Percentiles rank a stretch among this genome's conserved stretches.
phyloP scores from a whole-genome alignment of 2,329 filamentous ascomycete genomes.

The Aspergillus aculeatinus region DNA sequence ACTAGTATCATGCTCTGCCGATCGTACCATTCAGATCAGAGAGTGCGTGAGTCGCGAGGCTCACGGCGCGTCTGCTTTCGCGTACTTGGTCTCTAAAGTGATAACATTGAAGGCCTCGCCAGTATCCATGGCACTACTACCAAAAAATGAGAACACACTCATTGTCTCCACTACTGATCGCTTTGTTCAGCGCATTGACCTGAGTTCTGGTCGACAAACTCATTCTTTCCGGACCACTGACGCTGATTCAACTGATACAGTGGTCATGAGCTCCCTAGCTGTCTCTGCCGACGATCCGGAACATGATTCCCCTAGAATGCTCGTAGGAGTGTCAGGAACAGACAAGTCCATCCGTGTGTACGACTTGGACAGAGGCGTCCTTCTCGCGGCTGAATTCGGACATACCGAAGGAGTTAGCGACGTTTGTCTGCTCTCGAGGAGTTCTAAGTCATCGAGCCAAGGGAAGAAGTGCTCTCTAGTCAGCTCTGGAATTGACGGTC shows the following conservation, averaged over 20 bases:
- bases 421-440: constrained; percentile 64
- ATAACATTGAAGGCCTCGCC: constrained; percentile 85
- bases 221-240: constrained; percentile 81
- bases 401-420: constrained; percentile 93
- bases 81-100: constrained; percentile 73
- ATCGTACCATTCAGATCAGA: constrained; percentile 81
- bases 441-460: constrained; percentile 38
- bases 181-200: constrained; percentile 58
- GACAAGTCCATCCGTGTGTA: constrained; percentile 96
- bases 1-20: constrained; percentile 81
- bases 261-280: constrained; percentile 76
- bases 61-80: constrained; percentile 58
- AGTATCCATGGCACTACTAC: constrained; percentile 73
- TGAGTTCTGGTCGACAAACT: constrained; percentile 67
- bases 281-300: constrained; percentile 56
- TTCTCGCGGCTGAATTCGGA: constrained; percentile 88
- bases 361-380: constrained; percentile 70
- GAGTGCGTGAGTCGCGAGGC: constrained; percentile 69
- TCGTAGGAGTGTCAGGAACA: constrained; percentile 87
- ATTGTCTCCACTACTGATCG: constrained; percentile 63
- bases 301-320: constrained; percentile 57
- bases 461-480: constrained; percentile 55
- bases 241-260: constrained; percentile 74
- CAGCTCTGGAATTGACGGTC: constrained; percentile 75
- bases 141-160: constrained; percentile 58